Base-by-base conservation (phyloP, 2,329 filamentous ascomycete species). In the Cladophialophora bantiana region DNA sequence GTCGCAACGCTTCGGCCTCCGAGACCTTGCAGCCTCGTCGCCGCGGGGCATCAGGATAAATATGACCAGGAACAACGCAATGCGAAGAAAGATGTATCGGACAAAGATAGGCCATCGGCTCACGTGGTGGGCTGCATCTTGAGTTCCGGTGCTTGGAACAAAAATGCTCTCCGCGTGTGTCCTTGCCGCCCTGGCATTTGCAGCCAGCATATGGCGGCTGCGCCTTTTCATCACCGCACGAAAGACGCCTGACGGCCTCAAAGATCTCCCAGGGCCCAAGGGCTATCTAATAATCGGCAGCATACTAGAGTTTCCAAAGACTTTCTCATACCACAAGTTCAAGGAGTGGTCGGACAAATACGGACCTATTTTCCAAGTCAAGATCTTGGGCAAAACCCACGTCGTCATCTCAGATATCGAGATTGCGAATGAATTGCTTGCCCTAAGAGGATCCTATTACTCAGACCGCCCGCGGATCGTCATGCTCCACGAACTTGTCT, bases 261-360 rank as follows among this genome's bases (percentile, higher is more conserved):
- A 55, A 35, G 6, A 13, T 2, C 52, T 55, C 13, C 52, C 52
- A 15, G 52, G 52, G 31, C 52, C 52, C 52, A 56, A 56, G 31
- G 65, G 65, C 4, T 50, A 59, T 32, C 72, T 70, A 13, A 53
- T 78, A 4, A n/a, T 80, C 34, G 78, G 78, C 18, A 79, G 79
- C 55, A 68, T 80, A 12, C 70, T 73, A 3, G 72, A 77, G 31
- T 74, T 80, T 7, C 78, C 77, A 6, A 70, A 72, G 10, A 66
- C 68, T n/a, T 74, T 80, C 67, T 76, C 75, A 20, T 82, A 80
- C 80, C 69, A 80, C n/a, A 76, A 80, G 62, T 81, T 82, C 72
- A 71, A 76, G 12, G 72, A 77, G 31, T 79, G 77, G 75, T 69
- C 74, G 31, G 70, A 78, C 15, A 64, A 72, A 60, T 75, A 77